phyloP scores from a whole-genome alignment of 352 stramenopile genomes.

The Globisporangium mamillatum region DNA sequence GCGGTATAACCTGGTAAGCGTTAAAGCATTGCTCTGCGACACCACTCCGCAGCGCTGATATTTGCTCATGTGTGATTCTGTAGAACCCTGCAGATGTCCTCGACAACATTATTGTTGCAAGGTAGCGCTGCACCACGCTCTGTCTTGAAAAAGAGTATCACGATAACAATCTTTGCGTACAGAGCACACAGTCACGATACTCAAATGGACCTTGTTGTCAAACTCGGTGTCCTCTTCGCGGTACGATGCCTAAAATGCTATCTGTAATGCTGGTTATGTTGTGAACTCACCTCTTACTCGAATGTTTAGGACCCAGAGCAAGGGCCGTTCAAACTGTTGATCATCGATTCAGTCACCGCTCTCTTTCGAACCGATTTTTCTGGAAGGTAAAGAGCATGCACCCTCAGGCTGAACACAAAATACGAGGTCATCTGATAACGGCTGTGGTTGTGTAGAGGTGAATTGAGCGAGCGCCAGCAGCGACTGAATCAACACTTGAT shows the following conservation, averaged over 20 bases:
- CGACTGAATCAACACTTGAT: slow-evolving; percentile 89
- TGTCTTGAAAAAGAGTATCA: neutral
- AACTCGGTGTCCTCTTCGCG: slow-evolving; percentile 64
- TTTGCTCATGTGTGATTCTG: neutral
- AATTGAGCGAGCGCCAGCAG: slow-evolving; percentile 82
- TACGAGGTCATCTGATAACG: too few species aligned
- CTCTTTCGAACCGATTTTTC: slow-evolving; percentile 90
- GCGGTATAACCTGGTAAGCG: slow-evolving; percentile 65
- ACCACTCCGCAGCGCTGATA: neutral
- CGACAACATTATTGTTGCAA: slow-evolving; percentile 93
- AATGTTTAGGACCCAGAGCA: slow-evolving; percentile 50
- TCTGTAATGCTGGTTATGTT: neutral
- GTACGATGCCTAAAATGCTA: slow-evolving; percentile 26
- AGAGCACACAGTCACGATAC: slow-evolving; percentile 86
- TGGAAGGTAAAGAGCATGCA: slow-evolving; percentile 38
- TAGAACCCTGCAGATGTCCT: slow-evolving; percentile 88
- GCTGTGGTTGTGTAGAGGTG: slow-evolving; percentile 27
- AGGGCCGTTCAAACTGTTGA: slow-evolving; percentile 77
- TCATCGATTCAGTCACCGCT: slow-evolving; percentile 91
- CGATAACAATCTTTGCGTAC: neutral
- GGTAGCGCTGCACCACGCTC: slow-evolving; percentile 26
- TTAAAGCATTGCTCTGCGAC: neutral
- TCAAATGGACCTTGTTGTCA: slow-evolving; percentile 88
- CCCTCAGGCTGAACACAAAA: too few species aligned
- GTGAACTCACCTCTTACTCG: neutral